A percentile compares a stretch with the other conserved stretches of the same genome.
Evolutionary conservation across 345 rosid genomes (phyloP).

Genomic region (Camelina neglecta): DNA sequence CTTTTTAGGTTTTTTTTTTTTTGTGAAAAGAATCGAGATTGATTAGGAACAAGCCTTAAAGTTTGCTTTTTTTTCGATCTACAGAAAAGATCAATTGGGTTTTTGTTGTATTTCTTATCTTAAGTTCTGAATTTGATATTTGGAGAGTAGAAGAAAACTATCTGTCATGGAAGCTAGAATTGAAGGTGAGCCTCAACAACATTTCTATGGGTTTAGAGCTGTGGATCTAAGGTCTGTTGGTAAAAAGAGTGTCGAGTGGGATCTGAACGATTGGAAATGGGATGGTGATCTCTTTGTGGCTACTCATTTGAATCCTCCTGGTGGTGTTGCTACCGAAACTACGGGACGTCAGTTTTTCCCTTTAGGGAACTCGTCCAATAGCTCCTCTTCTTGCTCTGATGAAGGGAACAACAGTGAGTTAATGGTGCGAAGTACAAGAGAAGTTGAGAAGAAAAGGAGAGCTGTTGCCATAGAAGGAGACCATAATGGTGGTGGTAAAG

Average conservation of each 20-base stretch:
- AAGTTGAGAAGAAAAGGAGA: slow-evolving; percentile 68
- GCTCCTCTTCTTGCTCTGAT: slow-evolving; percentile 84
- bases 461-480: slow-evolving; percentile 67
- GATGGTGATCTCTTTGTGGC: slow-evolving; percentile 96
- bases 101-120: slow-evolving; percentile 15
- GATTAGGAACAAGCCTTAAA: slow-evolving; percentile 49
- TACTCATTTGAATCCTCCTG: slow-evolving; percentile 56
- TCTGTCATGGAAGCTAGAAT: slow-evolving; percentile 80
- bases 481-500: slow-evolving; percentile 47
- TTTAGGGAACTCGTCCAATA: slow-evolving; percentile 74
- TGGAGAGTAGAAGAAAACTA: slow-evolving; percentile 32
- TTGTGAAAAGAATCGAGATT: slow-evolving; percentile 53
- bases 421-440: slow-evolving; percentile 44
- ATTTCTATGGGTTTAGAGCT: slow-evolving; percentile 57
- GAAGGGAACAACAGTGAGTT: slow-evolving; percentile 67
- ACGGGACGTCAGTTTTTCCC: slow-evolving; percentile 68
- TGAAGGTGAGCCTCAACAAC: slow-evolving; percentile 64
- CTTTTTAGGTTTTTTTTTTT: slow-evolving; percentile 77
- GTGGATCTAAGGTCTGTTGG: slow-evolving; percentile 60
- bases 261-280: slow-evolving; percentile 98
- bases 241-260: slow-evolving; percentile 80
- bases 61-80: slow-evolving; percentile 49
- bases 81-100: slow-evolving; percentile 34
- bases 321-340: slow-evolving; percentile 37
- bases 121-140: slow-evolving; percentile 11